Conservation (phyloP, 495 filamentous ascomycete species). For the Thozetella sp. region DNA sequence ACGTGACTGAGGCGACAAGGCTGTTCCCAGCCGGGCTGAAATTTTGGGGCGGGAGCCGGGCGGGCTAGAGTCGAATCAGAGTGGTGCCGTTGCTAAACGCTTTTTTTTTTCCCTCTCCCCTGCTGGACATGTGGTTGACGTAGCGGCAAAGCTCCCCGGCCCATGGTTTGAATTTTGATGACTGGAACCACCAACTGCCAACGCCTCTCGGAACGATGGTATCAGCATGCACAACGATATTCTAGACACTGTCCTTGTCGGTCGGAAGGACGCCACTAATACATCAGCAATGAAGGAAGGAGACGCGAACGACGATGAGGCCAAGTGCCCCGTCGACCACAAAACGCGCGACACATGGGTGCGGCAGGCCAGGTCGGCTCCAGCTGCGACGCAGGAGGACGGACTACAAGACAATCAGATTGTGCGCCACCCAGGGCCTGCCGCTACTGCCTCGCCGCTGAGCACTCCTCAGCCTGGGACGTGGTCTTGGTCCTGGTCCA, state of each 20-base stretch:
- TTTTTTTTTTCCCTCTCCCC: too few relatives aligned
- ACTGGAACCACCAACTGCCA: background rate
- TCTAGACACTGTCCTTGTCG: conserved; percentile 16
- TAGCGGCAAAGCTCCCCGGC: too few relatives aligned
- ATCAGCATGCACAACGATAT: conserved; percentile 14
- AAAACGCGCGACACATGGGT: conserved; percentile 86
- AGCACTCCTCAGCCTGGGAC: background rate
- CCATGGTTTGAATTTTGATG: background rate
- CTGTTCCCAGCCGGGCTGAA: too few relatives aligned
- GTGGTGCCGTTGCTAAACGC: too few relatives aligned
- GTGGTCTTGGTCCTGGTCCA: background rate
- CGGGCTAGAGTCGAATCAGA: too few relatives aligned
- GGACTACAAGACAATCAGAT: background rate
- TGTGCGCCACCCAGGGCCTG: conserved; percentile 15
- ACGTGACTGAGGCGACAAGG: too few relatives aligned
- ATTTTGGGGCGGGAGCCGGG: too few relatives aligned
- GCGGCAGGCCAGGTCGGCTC: conserved; percentile 36
- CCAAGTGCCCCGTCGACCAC: conserved; percentile 83
- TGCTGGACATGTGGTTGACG: too few relatives aligned
- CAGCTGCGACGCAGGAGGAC: conserved; percentile 10
- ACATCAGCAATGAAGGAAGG: conserved; percentile 6
- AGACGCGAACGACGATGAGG: conserved; percentile 19
- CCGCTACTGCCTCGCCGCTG: conserved; percentile 1
- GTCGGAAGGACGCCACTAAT: conserved; percentile 3
- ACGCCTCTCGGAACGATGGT: conserved; percentile 6